Percentiles rank a stretch among this genome's conserved stretches.
Evolutionary conservation across 2,329 filamentous ascomycete species (phyloP).

Genomic region (Periconia macrospinosa): DNA sequence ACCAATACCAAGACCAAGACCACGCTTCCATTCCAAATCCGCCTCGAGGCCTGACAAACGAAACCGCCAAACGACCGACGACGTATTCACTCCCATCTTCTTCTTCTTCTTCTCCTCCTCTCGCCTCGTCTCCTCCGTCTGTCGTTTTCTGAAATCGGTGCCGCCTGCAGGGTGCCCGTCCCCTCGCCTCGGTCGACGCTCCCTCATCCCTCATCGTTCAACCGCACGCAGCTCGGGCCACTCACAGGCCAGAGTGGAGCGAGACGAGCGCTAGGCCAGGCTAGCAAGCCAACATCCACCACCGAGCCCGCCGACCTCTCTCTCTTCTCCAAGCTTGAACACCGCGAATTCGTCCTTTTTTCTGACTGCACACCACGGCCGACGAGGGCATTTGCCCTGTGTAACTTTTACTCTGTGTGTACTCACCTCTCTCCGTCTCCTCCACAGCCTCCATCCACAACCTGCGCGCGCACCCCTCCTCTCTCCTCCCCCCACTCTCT

Average conservation of each 20-base stretch:
- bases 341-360: constrained; percentile 1
- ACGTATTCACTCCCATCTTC: too few species aligned
- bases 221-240: constrained; percentile 2
- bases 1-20: neutral
- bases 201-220: neutral
- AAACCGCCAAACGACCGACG: too few species aligned
- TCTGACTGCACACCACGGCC: constrained; percentile 4
- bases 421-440: neutral
- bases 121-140: too few species aligned
- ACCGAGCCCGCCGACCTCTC: constrained; percentile 1
- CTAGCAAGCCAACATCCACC: neutral
- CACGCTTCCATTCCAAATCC: too few species aligned
- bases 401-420: constrained; percentile 16
- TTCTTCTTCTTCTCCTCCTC: too few species aligned
- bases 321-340: neutral
- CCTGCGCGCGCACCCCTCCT: too few species aligned
- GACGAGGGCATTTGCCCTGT: constrained; percentile 14
- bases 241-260: constrained; percentile 2
- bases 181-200: neutral
- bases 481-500: too few species aligned
- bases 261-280: neutral
- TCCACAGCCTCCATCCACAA: too few species aligned
- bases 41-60: too few species aligned
- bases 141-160: neutral
- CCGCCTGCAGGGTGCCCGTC: neutral